phyloP scores from a whole-genome alignment of 441 rosid species.

The Corymbia calophylla region DNA sequence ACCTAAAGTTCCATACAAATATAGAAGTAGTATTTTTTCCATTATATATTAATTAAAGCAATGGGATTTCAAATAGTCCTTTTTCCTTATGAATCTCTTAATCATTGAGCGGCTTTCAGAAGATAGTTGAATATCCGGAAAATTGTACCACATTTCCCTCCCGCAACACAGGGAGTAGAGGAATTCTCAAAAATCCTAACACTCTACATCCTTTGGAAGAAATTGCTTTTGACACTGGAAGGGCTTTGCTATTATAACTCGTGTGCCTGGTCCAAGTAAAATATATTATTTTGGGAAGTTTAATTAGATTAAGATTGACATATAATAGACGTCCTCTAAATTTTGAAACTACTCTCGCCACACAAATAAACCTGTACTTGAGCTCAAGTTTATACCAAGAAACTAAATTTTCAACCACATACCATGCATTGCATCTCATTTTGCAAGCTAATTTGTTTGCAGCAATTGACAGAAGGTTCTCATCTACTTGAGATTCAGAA shows the following conservation, averaged over 20 bases:
- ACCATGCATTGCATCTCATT: slow-evolving; percentile 13
- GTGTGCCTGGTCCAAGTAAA: not conserved
- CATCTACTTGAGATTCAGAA: slow-evolving; percentile 32
- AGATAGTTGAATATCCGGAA: not conserved
- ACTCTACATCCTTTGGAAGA: not conserved
- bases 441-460: slow-evolving; percentile 19
- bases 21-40: not conserved
- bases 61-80: not conserved
- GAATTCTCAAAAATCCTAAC: not conserved
- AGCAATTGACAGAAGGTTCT: slow-evolving; percentile 15
- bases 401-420: not conserved
- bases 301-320: not conserved
- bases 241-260: not conserved
- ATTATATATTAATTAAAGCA: not conserved
- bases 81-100: not conserved
- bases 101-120: not conserved
- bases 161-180: not conserved
- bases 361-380: not conserved
- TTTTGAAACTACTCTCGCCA: not conserved
- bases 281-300: not conserved
- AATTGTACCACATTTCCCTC: not conserved
- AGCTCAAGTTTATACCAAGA: not conserved
- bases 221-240: not conserved
- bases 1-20: not conserved
- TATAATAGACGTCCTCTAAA: not conserved